Base-by-base conservation (phyloP, 352 stramenopile species). In the Phytophthora sojae region DNA sequence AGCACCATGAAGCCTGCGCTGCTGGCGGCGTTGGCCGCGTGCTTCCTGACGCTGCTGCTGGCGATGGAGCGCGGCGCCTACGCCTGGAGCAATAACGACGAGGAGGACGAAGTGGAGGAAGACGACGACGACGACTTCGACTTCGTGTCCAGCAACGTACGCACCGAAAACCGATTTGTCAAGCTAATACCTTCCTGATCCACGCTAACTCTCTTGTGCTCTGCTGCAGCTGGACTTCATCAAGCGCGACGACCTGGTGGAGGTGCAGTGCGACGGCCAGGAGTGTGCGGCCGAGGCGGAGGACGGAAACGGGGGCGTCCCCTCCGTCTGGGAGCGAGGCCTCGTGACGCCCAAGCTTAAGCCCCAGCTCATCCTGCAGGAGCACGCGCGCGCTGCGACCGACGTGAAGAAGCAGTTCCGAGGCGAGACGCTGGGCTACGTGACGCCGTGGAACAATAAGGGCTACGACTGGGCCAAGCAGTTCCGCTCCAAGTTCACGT, bases 361-460 rank as follows among this genome's bases (percentile, higher is more conserved):
- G 47, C 73, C 75, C n/a, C 67, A 75, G 4, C 73, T 81, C 42
- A 84, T 94, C 53, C 53, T 88, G 61, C 70, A 88, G 50, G 66
- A 77, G 44, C 81, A 85, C 19, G 69, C 63, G 12, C 69, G 73
- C 21, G 61, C 60, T 7, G 65, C 56, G 6, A 78, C 17, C 12
- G 58, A 58, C 17, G 45, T 73, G 17, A 35, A 74, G 4, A 87
- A 88, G 47, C 44, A 64, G 9, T 92, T 93, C 44, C 19, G 35
- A 12, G 81, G 83, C 15, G 86, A 94, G 64, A 85, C 76, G 25
- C 64, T 95, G 32, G 86, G 83, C 19, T 95, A 93, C 64, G 86
- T 95, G 62, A 95, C 88, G 3, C 88, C 88, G 12, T 95, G 88
- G 86, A 94, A 95, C 77, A 84, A 58, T 23, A 82, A 80, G 15